Evolutionary conservation across 176 grass and related monocot species (phyloP), one percentile per base, ranked within the genome.

Genomic region (Saccharum officinarum): DNA sequence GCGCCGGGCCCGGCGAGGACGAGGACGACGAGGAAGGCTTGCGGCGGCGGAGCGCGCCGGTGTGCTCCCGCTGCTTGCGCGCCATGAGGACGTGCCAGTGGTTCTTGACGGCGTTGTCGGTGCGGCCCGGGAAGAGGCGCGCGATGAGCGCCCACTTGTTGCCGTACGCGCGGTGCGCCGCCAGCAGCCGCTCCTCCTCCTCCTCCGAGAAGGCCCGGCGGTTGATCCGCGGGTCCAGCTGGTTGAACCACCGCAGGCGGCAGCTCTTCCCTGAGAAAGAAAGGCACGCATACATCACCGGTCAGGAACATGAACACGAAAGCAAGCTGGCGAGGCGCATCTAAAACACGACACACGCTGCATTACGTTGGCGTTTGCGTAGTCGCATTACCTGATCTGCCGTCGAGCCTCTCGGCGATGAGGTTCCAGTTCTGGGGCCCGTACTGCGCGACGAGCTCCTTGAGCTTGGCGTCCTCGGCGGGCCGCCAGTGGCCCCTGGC

Each of bases 41-140:
- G 82, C 94, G 90, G 81, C 92, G 92, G 66, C 94, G 90, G 77
- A 88, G 89, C 55, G 89, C 87, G 70, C 85, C 86, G 8, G 87
- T 88, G n/a, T 97, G 89, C 75, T 94, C 92, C 3, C 92, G 88
- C 75, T 92, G 89, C 67, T 49, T 79, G 79, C 94, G 92, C 49
- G 94, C 94, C 89, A 88, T 94, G 82, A 97, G 90, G 69, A 97
- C 94, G 86, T 97, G 94, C 92, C 92, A 97, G 92, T 97, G 94
- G 85, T 97, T 97, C 89, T 97, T 97, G 60, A 97, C 94, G 55
- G 94, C 92, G 86, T 97, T 97, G 84, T 97, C 94, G 77, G 94
- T 97, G 73, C 94, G 88, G 10, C 94, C 92, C 2, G 94, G 94
- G 83, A 97, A 97, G 62, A 97, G 75, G 22, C 92, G 87, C 1